Percentiles rank a stretch among this genome's conserved stretches.
Evolutionary conservation across 345 rosid genomes (phyloP).

Genomic region (Odontarrhena argentea): DNA sequence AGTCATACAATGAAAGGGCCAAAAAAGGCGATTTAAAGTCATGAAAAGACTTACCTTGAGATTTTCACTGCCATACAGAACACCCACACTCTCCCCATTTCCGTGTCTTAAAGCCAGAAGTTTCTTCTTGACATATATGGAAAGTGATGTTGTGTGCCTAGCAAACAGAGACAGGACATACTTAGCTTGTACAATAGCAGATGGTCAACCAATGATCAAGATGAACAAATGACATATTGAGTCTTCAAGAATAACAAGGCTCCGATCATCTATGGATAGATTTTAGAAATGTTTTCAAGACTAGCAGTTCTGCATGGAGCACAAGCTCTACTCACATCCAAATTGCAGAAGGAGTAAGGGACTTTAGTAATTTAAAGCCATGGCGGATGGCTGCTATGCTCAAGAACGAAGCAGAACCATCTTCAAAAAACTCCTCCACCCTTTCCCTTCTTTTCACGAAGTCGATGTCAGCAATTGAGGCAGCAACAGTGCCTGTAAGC

Average conservation of each 20-base stretch:
- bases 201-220: background rate
- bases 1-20: conserved; percentile 1
- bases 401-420: conserved; percentile 85
- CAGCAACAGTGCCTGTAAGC: conserved; percentile 85
- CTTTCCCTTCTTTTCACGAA: conserved; percentile 88
- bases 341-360: conserved; percentile 68
- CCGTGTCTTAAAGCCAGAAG: conserved; percentile 68
- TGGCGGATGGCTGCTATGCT: conserved; percentile 80
- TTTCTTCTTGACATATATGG: conserved; percentile 61
- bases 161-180: conserved; percentile 27
- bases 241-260: conserved; percentile 15
- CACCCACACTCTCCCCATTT: conserved; percentile 64
- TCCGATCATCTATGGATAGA: background rate
- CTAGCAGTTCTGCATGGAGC: background rate
- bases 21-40: background rate
- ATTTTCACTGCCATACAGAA: conserved; percentile 55
- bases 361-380: conserved; percentile 77
- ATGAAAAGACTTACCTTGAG: conserved; percentile 54
- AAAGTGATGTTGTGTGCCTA: conserved; percentile 80
- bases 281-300: conserved; percentile 1
- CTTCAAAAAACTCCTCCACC: conserved; percentile 86
- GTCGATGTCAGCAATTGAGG: conserved; percentile 90
- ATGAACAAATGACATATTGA: background rate
- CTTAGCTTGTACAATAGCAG: conserved; percentile 33
- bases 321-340: conserved; percentile 52